Base-by-base conservation (phyloP, 352 stramenopile genomes). In the Phytophthora niederhauseri region DNA sequence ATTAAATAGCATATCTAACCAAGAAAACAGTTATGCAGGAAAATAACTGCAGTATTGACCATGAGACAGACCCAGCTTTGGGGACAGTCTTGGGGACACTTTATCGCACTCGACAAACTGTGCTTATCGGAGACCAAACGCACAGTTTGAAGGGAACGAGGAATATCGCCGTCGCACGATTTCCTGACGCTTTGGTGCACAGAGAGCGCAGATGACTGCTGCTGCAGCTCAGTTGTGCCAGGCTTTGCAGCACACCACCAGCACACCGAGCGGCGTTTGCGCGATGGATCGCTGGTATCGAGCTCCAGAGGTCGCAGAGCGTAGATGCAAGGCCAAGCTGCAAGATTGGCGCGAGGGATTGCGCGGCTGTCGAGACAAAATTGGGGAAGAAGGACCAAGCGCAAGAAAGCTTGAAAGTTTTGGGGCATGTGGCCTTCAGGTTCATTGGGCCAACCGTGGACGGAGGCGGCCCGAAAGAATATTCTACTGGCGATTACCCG, bases 41-140 rank as follows among this genome's bases (percentile, higher is more conserved):
- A 12, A 19, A 2, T 48, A 48, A 5, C 41, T 48, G 17, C 17
- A 48, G 1, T 20, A 22, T 6, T 48, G 17, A 20, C 41, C 28
- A 17, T 73, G 60, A 46, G 53, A 68, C 59, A 68, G 45, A 34
- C 34, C 26, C 49, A 11, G 2, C 24, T 26, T 46, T 48, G 51
- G 59, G 59, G 59, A 68, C 66, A 72, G 59, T 38, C 41, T 64
- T 71, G 64, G 60, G 64, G 64, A 72, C 64, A 72, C 64, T 72
- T 72, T 58, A 15, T 8, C 31, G 46, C 65, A 26, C 24, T 26
- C 24, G 24, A 26, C 24, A 26, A 26, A 72, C 57, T 66, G 64
- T 66, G 64, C 57, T n/a, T 72, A 68, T 68, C 67, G 56, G 26
- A 46, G 48, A 51, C 63, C 41, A 9, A 49, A 19, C 6, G 64